These are phyloP conservation scores for Trametes pubescens DNA, from an alignment of 1,284 basidiomycete genomes.

Conservation along the genomic window DNA sequence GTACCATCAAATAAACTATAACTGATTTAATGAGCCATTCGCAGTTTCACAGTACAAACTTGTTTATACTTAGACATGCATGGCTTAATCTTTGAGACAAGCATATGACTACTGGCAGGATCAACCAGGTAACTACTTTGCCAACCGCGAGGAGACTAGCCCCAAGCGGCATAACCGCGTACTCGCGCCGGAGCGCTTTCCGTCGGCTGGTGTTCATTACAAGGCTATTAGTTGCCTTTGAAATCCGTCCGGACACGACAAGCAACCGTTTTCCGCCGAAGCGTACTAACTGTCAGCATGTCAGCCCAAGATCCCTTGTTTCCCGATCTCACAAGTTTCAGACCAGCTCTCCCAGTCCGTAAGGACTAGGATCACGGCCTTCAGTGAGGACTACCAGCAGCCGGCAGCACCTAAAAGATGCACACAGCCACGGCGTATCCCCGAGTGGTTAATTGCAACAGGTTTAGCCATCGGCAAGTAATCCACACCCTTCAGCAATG, in stretches of 20 bases:
- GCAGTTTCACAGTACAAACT: conserved; percentile 69
- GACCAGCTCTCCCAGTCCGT: conserved; percentile 36
- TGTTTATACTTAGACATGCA: conserved; percentile 70
- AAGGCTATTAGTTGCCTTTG: conserved; percentile 25
- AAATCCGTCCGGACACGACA: conserved; percentile 27
- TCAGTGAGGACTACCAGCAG: conserved; percentile 49
- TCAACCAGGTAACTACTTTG: conserved; percentile 69
- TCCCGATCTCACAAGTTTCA: conserved; percentile 52
- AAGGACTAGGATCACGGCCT: conserved; percentile 45
- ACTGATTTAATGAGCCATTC: conserved; percentile 75
- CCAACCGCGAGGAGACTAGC: conserved; percentile 17
- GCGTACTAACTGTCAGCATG: conserved; percentile 29
- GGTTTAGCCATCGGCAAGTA: conserved; percentile 52
- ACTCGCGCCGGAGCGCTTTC: conserved; percentile 33
- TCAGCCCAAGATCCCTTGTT: conserved; percentile 46
- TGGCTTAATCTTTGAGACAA: conserved; percentile 76
- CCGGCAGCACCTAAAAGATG: conserved; percentile 35
- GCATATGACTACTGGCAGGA: conserved; percentile 77
- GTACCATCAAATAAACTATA: conserved; percentile 70
- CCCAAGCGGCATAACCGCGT: conserved; percentile 23
- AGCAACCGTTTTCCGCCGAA: conserved; percentile 25
- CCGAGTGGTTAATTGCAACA: conserved; percentile 47
- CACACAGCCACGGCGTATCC: conserved; percentile 42
- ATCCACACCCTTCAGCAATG: conserved; percentile 47
- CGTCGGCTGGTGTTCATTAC: conserved; percentile 31